phyloP scores from a whole-genome alignment of 2,329 filamentous ascomycete genomes.

The Paraconiothyrium sp. region DNA sequence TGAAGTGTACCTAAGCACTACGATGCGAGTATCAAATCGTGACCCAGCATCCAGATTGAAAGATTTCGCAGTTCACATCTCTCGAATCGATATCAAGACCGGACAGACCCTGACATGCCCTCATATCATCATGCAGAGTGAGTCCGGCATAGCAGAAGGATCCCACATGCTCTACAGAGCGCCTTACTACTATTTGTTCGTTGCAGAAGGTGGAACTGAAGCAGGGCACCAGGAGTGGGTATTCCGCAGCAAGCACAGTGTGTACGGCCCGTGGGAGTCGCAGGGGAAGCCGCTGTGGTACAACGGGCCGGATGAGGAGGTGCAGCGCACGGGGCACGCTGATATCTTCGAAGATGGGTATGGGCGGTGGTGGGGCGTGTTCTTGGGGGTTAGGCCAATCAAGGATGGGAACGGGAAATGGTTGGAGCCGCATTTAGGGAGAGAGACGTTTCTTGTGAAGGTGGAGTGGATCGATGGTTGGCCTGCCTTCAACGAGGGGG shows the following conservation, averaged over 20 bases:
- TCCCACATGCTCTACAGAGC: slow-evolving; percentile 46
- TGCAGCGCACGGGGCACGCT: slow-evolving; percentile 39
- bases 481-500: slow-evolving; percentile 61
- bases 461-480: slow-evolving; percentile 62
- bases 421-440: slow-evolving; percentile 40
- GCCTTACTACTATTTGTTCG: slow-evolving; percentile 38
- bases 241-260: slow-evolving; percentile 57
- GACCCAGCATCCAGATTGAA: slow-evolving; percentile 28
- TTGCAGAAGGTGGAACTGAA: slow-evolving; percentile 48
- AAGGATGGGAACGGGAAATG: slow-evolving; percentile 17
- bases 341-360: slow-evolving; percentile 37
- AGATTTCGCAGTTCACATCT: slow-evolving; percentile 43
- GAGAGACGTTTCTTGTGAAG: slow-evolving; percentile 62
- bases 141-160: slow-evolving; percentile 41
- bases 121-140: slow-evolving; percentile 36
- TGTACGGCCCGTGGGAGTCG: slow-evolving; percentile 49
- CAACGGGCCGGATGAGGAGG: slow-evolving; percentile 46
- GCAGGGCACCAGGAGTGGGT: slow-evolving; percentile 59
- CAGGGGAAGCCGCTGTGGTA: slow-evolving; percentile 50
- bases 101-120: slow-evolving; percentile 32
- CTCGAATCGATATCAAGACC: slow-evolving; percentile 42
- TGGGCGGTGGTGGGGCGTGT: slow-evolving; percentile 48
- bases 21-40: slow-evolving; percentile 26
- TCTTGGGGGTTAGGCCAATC: slow-evolving; percentile 36
- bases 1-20: slow-evolving; percentile 54